Base-by-base conservation (phyloP, 2,329 filamentous ascomycete genomes). In the Rhynchosporium secalis region DNA sequence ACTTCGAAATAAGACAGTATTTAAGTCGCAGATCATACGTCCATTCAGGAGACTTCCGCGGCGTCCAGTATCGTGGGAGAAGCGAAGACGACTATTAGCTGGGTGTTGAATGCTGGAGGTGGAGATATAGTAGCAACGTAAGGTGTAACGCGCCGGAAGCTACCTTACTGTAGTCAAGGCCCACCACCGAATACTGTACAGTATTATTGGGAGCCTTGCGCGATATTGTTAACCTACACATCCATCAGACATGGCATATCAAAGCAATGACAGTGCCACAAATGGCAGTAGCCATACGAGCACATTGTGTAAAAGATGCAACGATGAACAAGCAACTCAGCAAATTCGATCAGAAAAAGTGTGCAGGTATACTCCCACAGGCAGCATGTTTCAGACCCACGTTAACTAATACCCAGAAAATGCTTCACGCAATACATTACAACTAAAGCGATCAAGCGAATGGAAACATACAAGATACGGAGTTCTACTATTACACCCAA, bases 371-470 rank as follows among this genome's bases (percentile, higher is more conserved):
- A 69, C n/a, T 68, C 13, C 33, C 29, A 41, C n/a, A 38, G 47
- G 6, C 41, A 57, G 13, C 48, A 38, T 31, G 58, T 40, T n/a
- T 48, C 60, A 47, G 36, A 66, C 46, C 66, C 55, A 61, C 47
- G 56, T 63, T 70, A 40, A 71, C 49, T 43, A 55, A 20, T 38
- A 48, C 29, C 33, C 68, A 91, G 88, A 61, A 77, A 81, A 65
- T 98, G 95, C 77, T 97, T 94, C 77, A 79, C 83, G 62, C 83
- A 84, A 70, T 97, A 92, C 78, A 81, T 96, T 60, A 80, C 84
- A 63, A 87, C 85, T 68, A 98, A 98, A 76, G 83, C 87, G 64
- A 83, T 91, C 69, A 94, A 94, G 76, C 90, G 92, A 54, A 84
- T 90, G 78, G 86, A 88, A 68, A 80, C 81, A 46, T 90, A 88